A percentile compares a stretch with the other conserved stretches of the same genome.
phyloP scores from a whole-genome alignment of 2,329 filamentous ascomycete species.

The Acrodontium crateriforme region DNA sequence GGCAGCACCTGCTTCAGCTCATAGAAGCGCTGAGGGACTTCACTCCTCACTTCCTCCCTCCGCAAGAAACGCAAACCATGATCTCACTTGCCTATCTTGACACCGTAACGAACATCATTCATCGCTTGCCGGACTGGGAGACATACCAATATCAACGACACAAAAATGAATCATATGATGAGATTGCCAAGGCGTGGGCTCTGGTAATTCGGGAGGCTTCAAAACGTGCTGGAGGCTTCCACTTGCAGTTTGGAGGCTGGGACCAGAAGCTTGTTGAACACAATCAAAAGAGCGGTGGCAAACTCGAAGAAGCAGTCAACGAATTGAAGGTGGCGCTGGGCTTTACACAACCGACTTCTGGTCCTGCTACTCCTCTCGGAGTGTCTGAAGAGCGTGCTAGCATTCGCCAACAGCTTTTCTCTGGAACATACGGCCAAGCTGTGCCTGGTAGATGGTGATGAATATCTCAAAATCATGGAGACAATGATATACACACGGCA shows the following conservation, averaged over 20 bases:
- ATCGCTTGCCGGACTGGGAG: constrained; percentile 82
- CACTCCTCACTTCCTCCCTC: constrained; percentile 88
- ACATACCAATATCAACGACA: constrained; percentile 77
- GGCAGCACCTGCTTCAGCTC: constrained; percentile 62
- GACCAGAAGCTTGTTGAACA: constrained; percentile 77
- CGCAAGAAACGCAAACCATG: constrained; percentile 71
- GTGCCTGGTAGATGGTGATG: no score
- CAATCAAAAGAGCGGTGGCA: constrained; percentile 72
- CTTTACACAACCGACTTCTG: constrained; percentile 49
- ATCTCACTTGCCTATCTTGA: constrained; percentile 79
- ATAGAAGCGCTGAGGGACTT: constrained; percentile 87
- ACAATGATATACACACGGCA: no score
- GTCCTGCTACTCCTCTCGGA: constrained; percentile 5
- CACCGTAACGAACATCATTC: constrained; percentile 77
- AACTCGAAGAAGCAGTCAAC: constrained; percentile 64
- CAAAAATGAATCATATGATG: constrained; percentile 92
- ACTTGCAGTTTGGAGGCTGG: constrained; percentile 81
- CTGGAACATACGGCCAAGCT: constrained; percentile 31
- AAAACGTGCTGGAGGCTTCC: constrained; percentile 82
- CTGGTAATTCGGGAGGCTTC: constrained; percentile 80
- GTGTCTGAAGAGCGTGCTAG: constrained; percentile 26
- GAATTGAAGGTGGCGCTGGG: constrained; percentile 62
- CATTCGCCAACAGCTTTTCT: constrained; percentile 35
- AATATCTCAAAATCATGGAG: no score
- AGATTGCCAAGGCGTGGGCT: constrained; percentile 87